Conservation (phyloP, 768 basidiomycete species). For the Boletus fagicola region DNA sequence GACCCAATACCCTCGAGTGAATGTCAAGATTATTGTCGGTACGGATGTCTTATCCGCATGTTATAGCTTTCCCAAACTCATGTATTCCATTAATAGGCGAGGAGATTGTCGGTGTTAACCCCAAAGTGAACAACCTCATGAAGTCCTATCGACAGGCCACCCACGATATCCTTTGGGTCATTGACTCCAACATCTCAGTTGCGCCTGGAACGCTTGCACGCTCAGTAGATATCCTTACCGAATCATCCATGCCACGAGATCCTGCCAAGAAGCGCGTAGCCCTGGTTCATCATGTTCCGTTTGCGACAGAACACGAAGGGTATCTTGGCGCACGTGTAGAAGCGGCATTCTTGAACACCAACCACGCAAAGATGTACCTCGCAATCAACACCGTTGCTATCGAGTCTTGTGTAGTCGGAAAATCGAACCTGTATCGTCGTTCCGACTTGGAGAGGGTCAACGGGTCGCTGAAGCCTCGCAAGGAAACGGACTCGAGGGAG, state of each 20-base stretch:
- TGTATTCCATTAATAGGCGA: slow-evolving; percentile 52
- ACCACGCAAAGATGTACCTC: slow-evolving; percentile 97
- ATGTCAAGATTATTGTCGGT: slow-evolving; percentile 78
- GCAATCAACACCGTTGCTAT: slow-evolving; percentile 87
- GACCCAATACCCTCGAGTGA: slow-evolving; percentile 72
- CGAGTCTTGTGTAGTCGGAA: slow-evolving; percentile 96
- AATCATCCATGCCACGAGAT: slow-evolving; percentile 36
- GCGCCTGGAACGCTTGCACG: slow-evolving; percentile 77
- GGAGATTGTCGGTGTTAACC: slow-evolving; percentile 85
- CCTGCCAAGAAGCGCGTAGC: slow-evolving; percentile 54
- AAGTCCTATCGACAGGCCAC: slow-evolving; percentile 76
- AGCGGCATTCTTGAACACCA: slow-evolving; percentile 93
- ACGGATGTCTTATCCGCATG: slow-evolving; percentile 19
- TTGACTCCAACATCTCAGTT: slow-evolving; percentile 92
- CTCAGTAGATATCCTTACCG: slow-evolving; percentile 73
- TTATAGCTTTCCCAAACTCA: neutral
- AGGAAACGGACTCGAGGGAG: slow-evolving; percentile 21
- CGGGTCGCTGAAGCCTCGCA: slow-evolving; percentile 55
- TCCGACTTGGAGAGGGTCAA: slow-evolving; percentile 80
- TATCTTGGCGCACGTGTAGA: slow-evolving; percentile 81
- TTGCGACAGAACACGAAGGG: slow-evolving; percentile 70
- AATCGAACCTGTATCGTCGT: slow-evolving; percentile 90
- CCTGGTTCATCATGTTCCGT: slow-evolving; percentile 94
- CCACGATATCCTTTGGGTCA: slow-evolving; percentile 92
- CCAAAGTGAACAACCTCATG: slow-evolving; percentile 96